Evolutionary conservation across 345 rosid species (phyloP).

Genomic region (Euphorbia peplus): DNA sequence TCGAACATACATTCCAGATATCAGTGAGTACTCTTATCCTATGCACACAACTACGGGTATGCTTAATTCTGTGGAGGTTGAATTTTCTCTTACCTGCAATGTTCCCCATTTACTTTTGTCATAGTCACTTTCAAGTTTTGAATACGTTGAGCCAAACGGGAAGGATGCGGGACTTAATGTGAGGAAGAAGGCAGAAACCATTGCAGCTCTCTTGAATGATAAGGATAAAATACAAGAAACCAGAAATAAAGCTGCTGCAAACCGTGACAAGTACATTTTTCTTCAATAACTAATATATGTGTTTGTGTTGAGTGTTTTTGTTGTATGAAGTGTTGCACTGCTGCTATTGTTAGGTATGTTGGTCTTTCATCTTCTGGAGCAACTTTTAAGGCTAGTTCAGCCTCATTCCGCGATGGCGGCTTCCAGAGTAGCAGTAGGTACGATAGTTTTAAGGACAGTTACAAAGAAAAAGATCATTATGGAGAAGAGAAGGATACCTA

Average conservation of each 20-base stretch:
- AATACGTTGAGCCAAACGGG: conserved; percentile 91
- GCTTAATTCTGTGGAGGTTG: conserved; percentile 2
- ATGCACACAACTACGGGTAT: conserved; percentile 8
- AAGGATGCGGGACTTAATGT: conserved; percentile 91
- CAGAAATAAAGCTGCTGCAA: conserved; percentile 81
- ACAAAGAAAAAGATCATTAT: conserved; percentile 42
- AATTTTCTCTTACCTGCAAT: conserved; percentile 24
- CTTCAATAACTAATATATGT: conserved; percentile 7
- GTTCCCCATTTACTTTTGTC: conserved; percentile 26
- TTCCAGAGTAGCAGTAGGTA: conserved; percentile 48
- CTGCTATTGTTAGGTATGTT: conserved; percentile 52
- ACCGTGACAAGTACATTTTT: conserved; percentile 82
- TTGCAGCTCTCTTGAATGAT: conserved; percentile 63
- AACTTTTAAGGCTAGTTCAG: conserved; percentile 63
- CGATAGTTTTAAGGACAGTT: conserved; percentile 50
- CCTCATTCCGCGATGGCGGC: conserved; percentile 53
- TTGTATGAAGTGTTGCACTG: conserved; percentile 18
- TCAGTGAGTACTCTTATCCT: conserved; percentile 55
- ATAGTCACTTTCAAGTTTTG: conserved; percentile 92
- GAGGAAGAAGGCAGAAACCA: conserved; percentile 90
- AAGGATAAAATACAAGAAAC: conserved; percentile 86
- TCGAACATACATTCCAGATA: conserved; percentile 93
- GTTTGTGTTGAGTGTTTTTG: conserved; percentile 7
- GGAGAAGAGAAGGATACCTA: conserved; percentile 48
- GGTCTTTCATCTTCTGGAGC: conserved; percentile 89